A percentile compares a stretch with the other conserved stretches of the same genome.
Evolutionary conservation across 2,329 filamentous ascomycete species (phyloP).

Genomic region (Epichloe aotearoae): DNA sequence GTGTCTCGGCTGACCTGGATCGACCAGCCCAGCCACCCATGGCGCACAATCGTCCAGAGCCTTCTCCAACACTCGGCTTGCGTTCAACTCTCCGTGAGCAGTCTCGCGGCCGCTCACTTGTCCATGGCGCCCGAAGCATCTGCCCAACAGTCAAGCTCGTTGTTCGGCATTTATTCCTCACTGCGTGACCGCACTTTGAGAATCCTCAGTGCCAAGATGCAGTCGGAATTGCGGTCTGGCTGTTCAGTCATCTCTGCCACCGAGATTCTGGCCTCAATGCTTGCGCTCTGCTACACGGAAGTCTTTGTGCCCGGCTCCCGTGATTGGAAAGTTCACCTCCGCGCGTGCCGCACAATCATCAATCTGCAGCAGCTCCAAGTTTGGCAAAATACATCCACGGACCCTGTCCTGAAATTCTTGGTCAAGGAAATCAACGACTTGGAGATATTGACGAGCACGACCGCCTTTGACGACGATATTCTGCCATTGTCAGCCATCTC

Average conservation of each 20-base stretch:
- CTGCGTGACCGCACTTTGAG: slow-evolving; percentile 3
- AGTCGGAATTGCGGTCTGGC: neutral
- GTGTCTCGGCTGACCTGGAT: slow-evolving; percentile 11
- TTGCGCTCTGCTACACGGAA: slow-evolving; percentile 6
- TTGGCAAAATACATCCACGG: neutral
- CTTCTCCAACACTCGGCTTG: slow-evolving; percentile 8
- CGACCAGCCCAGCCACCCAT: slow-evolving; percentile 10
- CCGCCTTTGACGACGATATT: slow-evolving; percentile 2
- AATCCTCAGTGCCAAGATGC: slow-evolving; percentile 4
- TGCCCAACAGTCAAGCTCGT: neutral
- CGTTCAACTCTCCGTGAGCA: slow-evolving; percentile 7
- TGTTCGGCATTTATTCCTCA: slow-evolving; percentile 1
- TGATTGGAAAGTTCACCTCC: slow-evolving; percentile 6
- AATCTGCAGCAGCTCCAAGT: neutral
- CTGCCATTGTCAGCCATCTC: neutral
- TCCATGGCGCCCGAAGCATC: slow-evolving; percentile 3
- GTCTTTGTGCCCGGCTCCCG: slow-evolving; percentile 5
- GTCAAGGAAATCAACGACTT: slow-evolving; percentile 6
- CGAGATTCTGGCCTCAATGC: slow-evolving; percentile 6
- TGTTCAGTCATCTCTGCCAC: neutral
- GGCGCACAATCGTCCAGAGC: slow-evolving; percentile 7
- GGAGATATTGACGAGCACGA: slow-evolving; percentile 4
- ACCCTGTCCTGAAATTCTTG: slow-evolving; percentile 4
- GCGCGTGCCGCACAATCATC: slow-evolving; percentile 5
- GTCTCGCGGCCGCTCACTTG: slow-evolving; percentile 5